A percentile compares a stretch with the other conserved stretches of the same genome.
Conservation (phyloP, 2,329 filamentous ascomycete species). For the Leptosphaerulina australis region DNA sequence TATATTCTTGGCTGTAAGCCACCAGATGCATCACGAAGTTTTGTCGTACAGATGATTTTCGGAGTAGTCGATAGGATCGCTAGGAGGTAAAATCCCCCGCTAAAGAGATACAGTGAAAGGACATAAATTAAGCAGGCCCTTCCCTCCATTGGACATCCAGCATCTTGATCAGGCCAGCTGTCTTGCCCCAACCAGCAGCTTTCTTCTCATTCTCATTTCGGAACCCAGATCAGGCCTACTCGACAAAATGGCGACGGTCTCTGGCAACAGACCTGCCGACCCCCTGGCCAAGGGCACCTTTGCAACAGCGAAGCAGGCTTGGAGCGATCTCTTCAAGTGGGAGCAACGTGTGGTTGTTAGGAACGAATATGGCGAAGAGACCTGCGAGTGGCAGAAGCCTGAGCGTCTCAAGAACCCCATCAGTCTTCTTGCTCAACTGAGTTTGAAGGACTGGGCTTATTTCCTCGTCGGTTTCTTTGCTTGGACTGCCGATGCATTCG, state of each 20-base stretch:
- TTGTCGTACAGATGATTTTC: conserved; percentile 30
- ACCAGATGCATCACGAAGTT: conserved; percentile 24
- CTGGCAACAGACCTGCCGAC: conserved; percentile 62
- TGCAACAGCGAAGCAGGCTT: conserved; percentile 68
- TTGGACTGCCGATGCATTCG: conserved; percentile 84
- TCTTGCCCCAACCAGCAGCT: conserved; percentile 14
- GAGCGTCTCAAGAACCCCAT: conserved; percentile 73
- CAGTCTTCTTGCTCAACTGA: conserved; percentile 68
- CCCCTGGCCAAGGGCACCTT: conserved; percentile 69
- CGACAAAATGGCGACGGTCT: conserved; percentile 37
- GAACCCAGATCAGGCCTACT: conserved; percentile 6
- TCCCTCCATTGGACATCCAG: conserved; percentile 12
- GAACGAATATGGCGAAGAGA: conserved; percentile 68
- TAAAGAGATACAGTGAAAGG: conserved; percentile 12
- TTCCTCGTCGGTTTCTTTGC: conserved; percentile 74
- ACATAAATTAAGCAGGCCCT: conserved; percentile 29
- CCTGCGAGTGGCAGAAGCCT: conserved; percentile 71
- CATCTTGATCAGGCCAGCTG: conserved; percentile 28
- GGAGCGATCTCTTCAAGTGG: conserved; percentile 72
- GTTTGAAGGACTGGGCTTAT: conserved; percentile 72
- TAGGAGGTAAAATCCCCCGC: conserved; percentile 19
- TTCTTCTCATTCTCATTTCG: conserved; percentile 12
- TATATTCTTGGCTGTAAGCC: conserved; percentile 39
- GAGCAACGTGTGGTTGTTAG: conserved; percentile 72
- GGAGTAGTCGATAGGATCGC: conserved; percentile 23